These are phyloP conservation scores for Hyphodiscus sp. DNA, from an alignment of 2,329 filamentous ascomycete genomes.

Conservation along the genomic window DNA sequence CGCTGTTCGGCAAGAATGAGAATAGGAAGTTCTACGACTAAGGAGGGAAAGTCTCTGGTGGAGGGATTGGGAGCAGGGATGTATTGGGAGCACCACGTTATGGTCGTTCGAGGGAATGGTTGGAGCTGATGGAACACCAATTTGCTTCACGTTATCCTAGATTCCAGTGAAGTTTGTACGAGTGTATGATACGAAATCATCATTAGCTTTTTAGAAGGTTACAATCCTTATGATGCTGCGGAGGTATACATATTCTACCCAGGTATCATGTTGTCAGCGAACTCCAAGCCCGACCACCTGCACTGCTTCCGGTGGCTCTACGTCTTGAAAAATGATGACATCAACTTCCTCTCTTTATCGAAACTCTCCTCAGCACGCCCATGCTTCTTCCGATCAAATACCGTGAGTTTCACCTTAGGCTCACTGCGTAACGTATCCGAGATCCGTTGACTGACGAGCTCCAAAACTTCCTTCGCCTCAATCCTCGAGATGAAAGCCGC, in stretches of 20 bases:
- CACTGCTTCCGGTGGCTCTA: not conserved
- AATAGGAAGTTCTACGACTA: constrained; percentile 96
- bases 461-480: constrained; percentile 69
- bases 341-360: constrained; percentile 23
- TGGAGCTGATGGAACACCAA: constrained; percentile 3
- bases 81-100: not conserved
- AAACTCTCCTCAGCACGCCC: constrained; percentile 32
- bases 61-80: constrained; percentile 2
- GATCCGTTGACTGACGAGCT: constrained; percentile 69
- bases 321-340: constrained; percentile 20
- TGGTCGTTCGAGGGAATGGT: not conserved
- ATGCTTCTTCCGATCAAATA: constrained; percentile 34
- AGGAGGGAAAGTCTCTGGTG: constrained; percentile 14
- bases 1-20: constrained; percentile 87
- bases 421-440: constrained; percentile 62
- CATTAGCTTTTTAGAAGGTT: constrained; percentile 9
- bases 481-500: constrained; percentile 66
- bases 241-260: not conserved
- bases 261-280: not conserved
- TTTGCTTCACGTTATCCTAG: constrained; percentile 16
- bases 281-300: not conserved
- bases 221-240: not conserved
- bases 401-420: constrained; percentile 60
- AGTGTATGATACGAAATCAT: constrained; percentile 28
- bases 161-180: constrained; percentile 23